phyloP scores from a whole-genome alignment of 805 yeast genomes.

The Ogataea populi-albae region DNA sequence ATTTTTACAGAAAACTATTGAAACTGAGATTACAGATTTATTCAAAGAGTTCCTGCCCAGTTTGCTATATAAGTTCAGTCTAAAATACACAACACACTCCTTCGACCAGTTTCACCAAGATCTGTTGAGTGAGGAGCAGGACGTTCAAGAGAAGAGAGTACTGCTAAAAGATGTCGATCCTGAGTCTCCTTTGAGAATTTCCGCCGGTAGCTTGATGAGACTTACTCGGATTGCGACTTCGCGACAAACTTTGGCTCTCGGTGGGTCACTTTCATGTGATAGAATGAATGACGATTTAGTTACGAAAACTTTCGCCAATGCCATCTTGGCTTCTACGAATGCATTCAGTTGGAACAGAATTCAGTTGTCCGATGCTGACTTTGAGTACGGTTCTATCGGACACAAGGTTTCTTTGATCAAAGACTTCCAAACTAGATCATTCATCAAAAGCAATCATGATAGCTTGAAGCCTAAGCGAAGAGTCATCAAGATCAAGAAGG shows the following conservation, averaged over 20 bases:
- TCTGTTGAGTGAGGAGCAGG: slow-evolving; percentile 31
- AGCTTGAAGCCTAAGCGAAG: slow-evolving; percentile 31
- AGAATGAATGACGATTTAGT: slow-evolving; percentile 32
- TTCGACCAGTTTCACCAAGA: slow-evolving; percentile 37
- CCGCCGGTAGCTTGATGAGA: slow-evolving; percentile 65
- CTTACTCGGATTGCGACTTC: slow-evolving; percentile 67
- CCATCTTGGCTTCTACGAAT: slow-evolving; percentile 26
- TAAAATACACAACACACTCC: slow-evolving; percentile 52
- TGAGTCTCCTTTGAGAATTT: slow-evolving; percentile 52
- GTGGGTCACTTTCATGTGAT: slow-evolving; percentile 37
- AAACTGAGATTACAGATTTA: slow-evolving; percentile 71
- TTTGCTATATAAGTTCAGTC: slow-evolving; percentile 69
- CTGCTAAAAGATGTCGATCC: slow-evolving; percentile 51
- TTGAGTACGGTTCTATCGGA: slow-evolving; percentile 32
- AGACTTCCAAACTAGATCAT: slow-evolving; percentile 44
- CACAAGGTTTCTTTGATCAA: slow-evolving; percentile 40
- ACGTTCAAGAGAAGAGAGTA: slow-evolving; percentile 36
- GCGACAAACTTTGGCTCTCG: slow-evolving; percentile 75
- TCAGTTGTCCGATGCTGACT: slow-evolving; percentile 31
- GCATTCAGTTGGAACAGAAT: slow-evolving; percentile 31
- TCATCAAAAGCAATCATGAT: slow-evolving; percentile 30
- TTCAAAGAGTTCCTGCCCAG: slow-evolving; percentile 84
- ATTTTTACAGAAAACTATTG: slow-evolving; percentile 79
- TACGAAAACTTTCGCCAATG: slow-evolving; percentile 33
- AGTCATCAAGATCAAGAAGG: slow-evolving; percentile 21